phyloP scores from a whole-genome alignment of 169 alveolate species.

The Plasmodium inui region DNA sequence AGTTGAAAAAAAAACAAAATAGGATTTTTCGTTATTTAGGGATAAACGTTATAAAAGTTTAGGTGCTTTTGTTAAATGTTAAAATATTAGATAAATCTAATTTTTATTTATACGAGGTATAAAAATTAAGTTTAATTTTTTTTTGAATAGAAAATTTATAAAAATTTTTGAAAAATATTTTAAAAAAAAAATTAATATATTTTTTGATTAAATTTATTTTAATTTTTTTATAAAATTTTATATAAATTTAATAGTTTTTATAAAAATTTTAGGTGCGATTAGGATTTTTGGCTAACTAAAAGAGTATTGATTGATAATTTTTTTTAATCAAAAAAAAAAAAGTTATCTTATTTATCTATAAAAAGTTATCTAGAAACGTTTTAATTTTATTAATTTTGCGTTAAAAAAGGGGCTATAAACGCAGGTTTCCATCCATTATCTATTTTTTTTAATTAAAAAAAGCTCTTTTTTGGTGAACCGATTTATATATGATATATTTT shows the following conservation, averaged over 20 bases:
- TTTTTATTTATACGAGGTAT: background rate
- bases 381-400: background rate
- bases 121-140: background rate
- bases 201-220: background rate
- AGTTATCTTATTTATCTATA: background rate
- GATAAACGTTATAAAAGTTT: slow-evolving; percentile 7
- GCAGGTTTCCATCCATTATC: background rate
- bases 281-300: background rate
- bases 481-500: background rate
- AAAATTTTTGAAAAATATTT: background rate
- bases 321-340: background rate
- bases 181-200: slow-evolving; percentile 1
- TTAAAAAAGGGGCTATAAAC: background rate
- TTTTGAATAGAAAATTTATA: slow-evolving; percentile 12
- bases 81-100: background rate
- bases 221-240: background rate
- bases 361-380: background rate
- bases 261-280: background rate
- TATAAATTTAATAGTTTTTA: background rate
- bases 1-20: background rate
- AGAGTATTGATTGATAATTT: background rate
- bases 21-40: background rate
- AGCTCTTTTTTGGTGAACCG: background rate
- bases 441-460: background rate
- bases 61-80: background rate